Evolutionary conservation across 495 filamentous ascomycete genomes (phyloP).

Genomic region (Talaromyces nanjingensis): DNA sequence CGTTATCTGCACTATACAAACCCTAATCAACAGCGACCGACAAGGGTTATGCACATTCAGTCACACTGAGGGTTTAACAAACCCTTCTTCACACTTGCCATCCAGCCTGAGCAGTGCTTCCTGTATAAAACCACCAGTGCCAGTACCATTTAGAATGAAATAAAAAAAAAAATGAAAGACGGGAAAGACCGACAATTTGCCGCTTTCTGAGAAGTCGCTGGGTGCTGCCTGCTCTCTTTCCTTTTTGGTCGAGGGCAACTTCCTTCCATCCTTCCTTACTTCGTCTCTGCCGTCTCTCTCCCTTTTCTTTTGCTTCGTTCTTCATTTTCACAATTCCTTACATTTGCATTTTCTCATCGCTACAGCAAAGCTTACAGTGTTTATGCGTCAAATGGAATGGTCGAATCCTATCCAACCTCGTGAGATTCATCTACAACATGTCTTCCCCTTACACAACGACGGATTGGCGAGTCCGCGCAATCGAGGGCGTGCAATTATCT

Average conservation of each 20-base stretch:
- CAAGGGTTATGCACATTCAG: not conserved
- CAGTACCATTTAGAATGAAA: not conserved
- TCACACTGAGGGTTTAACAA: not conserved
- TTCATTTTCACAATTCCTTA: not conserved
- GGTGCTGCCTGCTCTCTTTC: not conserved
- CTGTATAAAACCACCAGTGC: not conserved
- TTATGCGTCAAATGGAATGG: not conserved
- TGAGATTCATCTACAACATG: not conserved
- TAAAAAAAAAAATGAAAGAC: not conserved
- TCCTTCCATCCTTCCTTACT: not conserved
- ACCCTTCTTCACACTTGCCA: not conserved
- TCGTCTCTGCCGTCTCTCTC: not conserved
- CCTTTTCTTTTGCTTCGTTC: not conserved
- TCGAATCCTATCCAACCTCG: not conserved
- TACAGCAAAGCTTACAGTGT: not conserved
- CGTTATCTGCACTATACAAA: not conserved
- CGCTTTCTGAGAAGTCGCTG: not conserved
- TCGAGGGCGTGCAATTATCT: not conserved
- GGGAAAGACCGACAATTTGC: not conserved
- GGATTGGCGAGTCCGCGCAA: not conserved
- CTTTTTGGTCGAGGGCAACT: not conserved
- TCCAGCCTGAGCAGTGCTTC: not conserved
- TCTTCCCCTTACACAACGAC: not conserved
- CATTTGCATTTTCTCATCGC: not conserved
- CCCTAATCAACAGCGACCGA: not conserved